Conservation (phyloP, 306 rosid genomes). For the Amphicarpaea edgeworthii region DNA sequence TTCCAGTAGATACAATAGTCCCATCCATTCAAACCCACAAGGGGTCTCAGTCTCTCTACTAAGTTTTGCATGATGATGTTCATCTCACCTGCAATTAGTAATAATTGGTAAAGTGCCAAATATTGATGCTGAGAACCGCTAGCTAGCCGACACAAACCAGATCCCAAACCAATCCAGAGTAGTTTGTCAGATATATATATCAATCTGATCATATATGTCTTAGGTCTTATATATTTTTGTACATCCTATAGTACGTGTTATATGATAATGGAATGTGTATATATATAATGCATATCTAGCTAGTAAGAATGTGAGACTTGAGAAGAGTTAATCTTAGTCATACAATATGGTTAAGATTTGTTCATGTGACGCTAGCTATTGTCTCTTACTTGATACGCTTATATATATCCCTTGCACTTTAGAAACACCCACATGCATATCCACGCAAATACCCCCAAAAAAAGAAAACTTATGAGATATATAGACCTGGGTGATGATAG, state of each 20-base stretch:
- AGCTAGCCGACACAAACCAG: slow-evolving; percentile 40
- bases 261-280: not conserved
- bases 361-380: not conserved
- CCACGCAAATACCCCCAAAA: not conserved
- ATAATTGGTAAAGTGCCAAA: slow-evolving; percentile 38
- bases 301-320: not conserved
- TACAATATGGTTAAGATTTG: not conserved
- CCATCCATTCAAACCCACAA: slow-evolving; percentile 83
- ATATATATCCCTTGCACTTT: slow-evolving; percentile 20
- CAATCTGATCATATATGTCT: slow-evolving; percentile 12
- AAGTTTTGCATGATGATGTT: slow-evolving; percentile 62
- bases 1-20: slow-evolving; percentile 85
- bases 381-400: not conserved
- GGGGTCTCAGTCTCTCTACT: slow-evolving; percentile 77
- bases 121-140: slow-evolving; percentile 29
- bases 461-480: not conserved
- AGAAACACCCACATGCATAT: slow-evolving; percentile 38
- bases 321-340: not conserved
- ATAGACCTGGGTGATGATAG: slow-evolving; percentile 43
- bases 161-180: slow-evolving; percentile 38
- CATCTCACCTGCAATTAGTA: slow-evolving; percentile 57
- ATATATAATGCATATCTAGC: not conserved
- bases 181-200: slow-evolving; percentile 41
- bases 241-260: no score
- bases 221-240: slow-evolving; percentile 7